These are phyloP conservation scores for Miscanthus lutarioriparius DNA, from an alignment of 176 grass and related monocot genomes.

Conservation along the genomic window DNA sequence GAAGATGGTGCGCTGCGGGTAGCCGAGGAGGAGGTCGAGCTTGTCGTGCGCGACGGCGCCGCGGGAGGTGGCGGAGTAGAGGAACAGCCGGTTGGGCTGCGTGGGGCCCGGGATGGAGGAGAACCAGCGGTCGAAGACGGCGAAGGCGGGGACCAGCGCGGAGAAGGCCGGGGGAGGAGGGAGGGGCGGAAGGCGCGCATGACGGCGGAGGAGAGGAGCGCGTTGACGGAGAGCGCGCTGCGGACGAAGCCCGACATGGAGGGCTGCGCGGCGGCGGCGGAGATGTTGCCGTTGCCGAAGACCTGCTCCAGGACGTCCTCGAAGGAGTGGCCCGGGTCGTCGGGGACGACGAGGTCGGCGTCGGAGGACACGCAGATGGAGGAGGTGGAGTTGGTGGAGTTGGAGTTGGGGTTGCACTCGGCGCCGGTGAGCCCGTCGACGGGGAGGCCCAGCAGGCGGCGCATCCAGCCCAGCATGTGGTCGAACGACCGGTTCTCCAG, in stretches of 20 bases:
- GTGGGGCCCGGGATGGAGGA: slow-evolving; percentile 84
- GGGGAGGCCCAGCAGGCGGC: slow-evolving; percentile 60
- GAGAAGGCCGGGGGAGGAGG: slow-evolving; percentile 72
- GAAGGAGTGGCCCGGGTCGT: slow-evolving; percentile 90
- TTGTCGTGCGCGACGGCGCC: slow-evolving; percentile 78
- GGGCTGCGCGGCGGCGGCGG: slow-evolving; percentile 11
- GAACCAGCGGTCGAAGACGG: slow-evolving; percentile 98
- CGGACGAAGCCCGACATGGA: slow-evolving; percentile 92
- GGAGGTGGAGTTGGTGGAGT: background rate
- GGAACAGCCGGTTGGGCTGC: slow-evolving; percentile 90
- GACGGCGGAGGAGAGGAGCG: slow-evolving; percentile 51
- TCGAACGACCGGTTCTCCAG: slow-evolving; percentile 97
- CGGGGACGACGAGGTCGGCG: slow-evolving; percentile 67
- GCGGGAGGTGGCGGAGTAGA: slow-evolving; percentile 92
- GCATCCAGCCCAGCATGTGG: slow-evolving; percentile 97
- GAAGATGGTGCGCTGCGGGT: slow-evolving; percentile 91
- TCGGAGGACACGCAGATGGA: slow-evolving; percentile 76
- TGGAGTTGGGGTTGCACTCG: slow-evolving; percentile 61
- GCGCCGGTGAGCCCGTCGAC: slow-evolving; percentile 77
- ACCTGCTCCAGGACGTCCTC: slow-evolving; percentile 84
- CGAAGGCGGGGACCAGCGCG: slow-evolving; percentile 65
- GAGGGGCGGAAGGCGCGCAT: slow-evolving; percentile 86
- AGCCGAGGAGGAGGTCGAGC: slow-evolving; percentile 65
- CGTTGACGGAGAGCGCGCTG: slow-evolving; percentile 65
- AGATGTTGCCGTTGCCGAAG: slow-evolving; percentile 33